Evolutionary conservation across 352 stramenopile species (phyloP).

Genomic region (Phytophthora foliorum): DNA sequence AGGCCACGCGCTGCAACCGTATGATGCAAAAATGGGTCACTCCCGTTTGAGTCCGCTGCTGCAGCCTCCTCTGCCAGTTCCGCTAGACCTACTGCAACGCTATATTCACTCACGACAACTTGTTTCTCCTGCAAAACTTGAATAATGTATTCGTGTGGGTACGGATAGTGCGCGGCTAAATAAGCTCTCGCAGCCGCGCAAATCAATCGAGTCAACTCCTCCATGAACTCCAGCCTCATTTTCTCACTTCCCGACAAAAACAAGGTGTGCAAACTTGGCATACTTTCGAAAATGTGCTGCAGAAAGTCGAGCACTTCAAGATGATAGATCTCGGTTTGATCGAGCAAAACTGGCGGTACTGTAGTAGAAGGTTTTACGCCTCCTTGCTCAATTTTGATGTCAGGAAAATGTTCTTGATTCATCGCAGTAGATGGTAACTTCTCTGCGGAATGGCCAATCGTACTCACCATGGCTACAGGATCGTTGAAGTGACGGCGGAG

Average conservation of each 20-base stretch:
- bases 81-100: slow-evolving; percentile 46
- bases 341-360: background rate
- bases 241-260: slow-evolving; percentile 50
- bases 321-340: slow-evolving; percentile 39
- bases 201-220: slow-evolving; percentile 60
- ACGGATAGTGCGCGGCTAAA: slow-evolving; percentile 52
- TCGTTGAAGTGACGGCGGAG: slow-evolving; percentile 72
- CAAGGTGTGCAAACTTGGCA: slow-evolving; percentile 52
- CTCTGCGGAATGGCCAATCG: slow-evolving; percentile 2
- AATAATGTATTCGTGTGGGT: slow-evolving; percentile 44
- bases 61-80: slow-evolving; percentile 58
- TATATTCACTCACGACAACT: slow-evolving; percentile 44
- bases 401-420: background rate
- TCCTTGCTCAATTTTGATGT: background rate
- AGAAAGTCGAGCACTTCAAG: slow-evolving; percentile 71
- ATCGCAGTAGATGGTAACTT: slow-evolving; percentile 3
- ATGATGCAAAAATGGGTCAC: slow-evolving; percentile 73
- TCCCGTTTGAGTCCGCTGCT: slow-evolving; percentile 39
- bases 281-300: slow-evolving; percentile 53
- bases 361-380: background rate
- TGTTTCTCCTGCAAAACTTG: slow-evolving; percentile 59
- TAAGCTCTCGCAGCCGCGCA: slow-evolving; percentile 55
- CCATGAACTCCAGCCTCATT: slow-evolving; percentile 63
- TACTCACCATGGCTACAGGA: slow-evolving; percentile 42
- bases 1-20: slow-evolving; percentile 47